Evolutionary conservation across 1,284 basidiomycete species (phyloP), one percentile per base, ranked within the genome.

Genomic region (Pulchroboletus neoregius): DNA sequence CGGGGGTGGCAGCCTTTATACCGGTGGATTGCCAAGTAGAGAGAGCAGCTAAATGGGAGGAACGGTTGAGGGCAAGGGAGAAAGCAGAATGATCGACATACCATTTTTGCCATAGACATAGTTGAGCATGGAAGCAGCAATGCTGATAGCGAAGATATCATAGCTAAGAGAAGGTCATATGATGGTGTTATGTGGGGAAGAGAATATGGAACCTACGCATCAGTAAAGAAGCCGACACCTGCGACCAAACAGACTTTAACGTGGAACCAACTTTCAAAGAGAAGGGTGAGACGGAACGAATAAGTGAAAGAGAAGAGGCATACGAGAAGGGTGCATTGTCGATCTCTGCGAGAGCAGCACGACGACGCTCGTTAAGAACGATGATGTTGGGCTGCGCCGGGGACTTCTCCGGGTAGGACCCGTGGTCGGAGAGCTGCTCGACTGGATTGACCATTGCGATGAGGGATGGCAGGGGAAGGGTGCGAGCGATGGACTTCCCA

Each of bases 191-290:
- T 10, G 13, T 28, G 22, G 2, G 3, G 22, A 26, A 5, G n/a
- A 43, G 6, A 12, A 35, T 16, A 36, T 22, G 11, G 1, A 67
- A 40, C 81, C 61, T 59, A 87, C 78, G 85, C 84, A 68, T 88
- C 87, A 34, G 87, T 88, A 71, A 89, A 91, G 73, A 91, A 90
- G 28, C 87, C 88, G 10, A 84, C 82, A 53, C 87, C 85, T 2
- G 87, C 85, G 5, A 90, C 84, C 39, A 83, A 53, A 60, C 78
- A 80, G 45, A 89, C 76, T 61, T 84, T 87, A 39, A 81, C 74
- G 58, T 91, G 87, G 64, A 81, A 81, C 76, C 74, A 77, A 12
- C 78, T 80, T 31, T 31, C 6, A n/a, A 13, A 11, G 38, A 33
- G 36, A 22, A 28, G 18, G 13, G 24, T 51, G 45, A 49, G 45